phyloP scores from a whole-genome alignment of 345 rosid species.

The Eutrema japonicum region DNA sequence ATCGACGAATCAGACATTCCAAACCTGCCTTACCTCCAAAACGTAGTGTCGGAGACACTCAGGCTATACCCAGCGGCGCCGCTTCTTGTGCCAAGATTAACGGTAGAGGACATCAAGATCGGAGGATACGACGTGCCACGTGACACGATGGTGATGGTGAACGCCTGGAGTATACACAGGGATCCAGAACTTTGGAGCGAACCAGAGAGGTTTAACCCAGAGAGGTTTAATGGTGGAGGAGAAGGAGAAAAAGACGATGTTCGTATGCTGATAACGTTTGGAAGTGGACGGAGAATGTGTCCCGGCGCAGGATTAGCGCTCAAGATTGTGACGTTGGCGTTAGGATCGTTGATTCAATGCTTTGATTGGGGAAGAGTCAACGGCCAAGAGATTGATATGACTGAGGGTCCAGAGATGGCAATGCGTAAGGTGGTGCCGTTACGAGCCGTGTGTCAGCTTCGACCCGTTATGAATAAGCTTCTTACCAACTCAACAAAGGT shows the following conservation, averaged over 20 bases:
- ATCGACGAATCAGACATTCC: conserved; percentile 47
- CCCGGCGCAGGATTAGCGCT: conserved; percentile 59
- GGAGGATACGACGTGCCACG: conserved; percentile 45
- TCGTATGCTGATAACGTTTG: conserved; percentile 56
- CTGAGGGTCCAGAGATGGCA: conserved; percentile 21
- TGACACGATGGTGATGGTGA: conserved; percentile 45
- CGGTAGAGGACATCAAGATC: conserved; percentile 6
- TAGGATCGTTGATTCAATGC: conserved; percentile 47
- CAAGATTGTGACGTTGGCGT: conserved; percentile 50
- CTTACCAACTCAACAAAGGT: conserved; percentile 3
- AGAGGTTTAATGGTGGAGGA: conserved; percentile 37
- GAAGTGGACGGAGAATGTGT: conserved; percentile 64
- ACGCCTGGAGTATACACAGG: conserved; percentile 39
- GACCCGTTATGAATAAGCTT: conserved; percentile 31
- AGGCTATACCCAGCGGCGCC: conserved; percentile 48
- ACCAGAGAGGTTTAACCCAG: conserved; percentile 45
- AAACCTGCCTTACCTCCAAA: conserved; percentile 49
- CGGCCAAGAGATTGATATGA: conserved; percentile 30
- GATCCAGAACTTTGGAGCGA: conserved; percentile 29
- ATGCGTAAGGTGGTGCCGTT: conserved; percentile 32
- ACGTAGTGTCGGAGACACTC: conserved; percentile 50
- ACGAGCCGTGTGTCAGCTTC: conserved; percentile 20
- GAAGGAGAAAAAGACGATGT: conserved; percentile 49
- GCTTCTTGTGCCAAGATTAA: conserved; percentile 43
- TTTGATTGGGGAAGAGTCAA: conserved; percentile 36